phyloP scores from a whole-genome alignment of 2,329 filamentous ascomycete species.

The Exophiala xenobiotica region DNA sequence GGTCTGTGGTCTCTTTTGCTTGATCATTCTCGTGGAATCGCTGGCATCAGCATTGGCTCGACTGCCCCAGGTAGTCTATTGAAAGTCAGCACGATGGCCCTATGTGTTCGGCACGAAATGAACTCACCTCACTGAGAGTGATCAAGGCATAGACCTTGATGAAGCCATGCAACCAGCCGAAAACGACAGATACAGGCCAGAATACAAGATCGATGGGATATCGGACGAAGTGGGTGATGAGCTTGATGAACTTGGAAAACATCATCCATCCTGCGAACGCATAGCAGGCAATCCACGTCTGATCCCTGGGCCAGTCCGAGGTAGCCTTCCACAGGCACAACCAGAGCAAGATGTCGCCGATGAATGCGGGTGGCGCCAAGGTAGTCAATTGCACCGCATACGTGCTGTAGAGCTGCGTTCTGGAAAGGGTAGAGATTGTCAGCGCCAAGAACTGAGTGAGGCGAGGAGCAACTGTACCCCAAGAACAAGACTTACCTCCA shows the following conservation, averaged over 20 bases:
- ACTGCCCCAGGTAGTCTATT: constrained; percentile 97
- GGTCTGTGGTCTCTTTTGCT: constrained; percentile 20
- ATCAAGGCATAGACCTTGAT: constrained; percentile 88
- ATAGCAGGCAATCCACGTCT: constrained; percentile 58
- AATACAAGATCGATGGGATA: constrained; percentile 79
- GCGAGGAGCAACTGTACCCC: constrained; percentile 20
- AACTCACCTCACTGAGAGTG: constrained; percentile 77
- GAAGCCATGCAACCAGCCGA: constrained; percentile 88
- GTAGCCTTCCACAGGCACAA: constrained; percentile 69
- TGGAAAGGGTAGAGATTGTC: constrained; percentile 39
- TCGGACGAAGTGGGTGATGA: constrained; percentile 79
- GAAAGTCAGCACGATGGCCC: too few species aligned
- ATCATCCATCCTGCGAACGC: constrained; percentile 73
- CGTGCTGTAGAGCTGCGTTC: constrained; percentile 87
- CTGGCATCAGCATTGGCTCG: constrained; percentile 87
- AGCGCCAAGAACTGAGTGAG: constrained; percentile 18
- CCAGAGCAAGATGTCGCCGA: constrained; percentile 72
- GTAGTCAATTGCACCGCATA: constrained; percentile 93
- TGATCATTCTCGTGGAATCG: constrained; percentile 67
- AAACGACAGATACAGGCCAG: constrained; percentile 80
- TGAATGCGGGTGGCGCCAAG: constrained; percentile 81
- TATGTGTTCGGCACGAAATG: too few species aligned
- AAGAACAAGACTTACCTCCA: constrained; percentile 69
- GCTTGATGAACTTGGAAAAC: constrained; percentile 87
- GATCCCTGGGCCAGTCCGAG: constrained; percentile 55